Evolutionary conservation across 495 filamentous ascomycete species (phyloP), one percentile per base, ranked within the genome.

Genomic region (Cenococcum geophilum): DNA sequence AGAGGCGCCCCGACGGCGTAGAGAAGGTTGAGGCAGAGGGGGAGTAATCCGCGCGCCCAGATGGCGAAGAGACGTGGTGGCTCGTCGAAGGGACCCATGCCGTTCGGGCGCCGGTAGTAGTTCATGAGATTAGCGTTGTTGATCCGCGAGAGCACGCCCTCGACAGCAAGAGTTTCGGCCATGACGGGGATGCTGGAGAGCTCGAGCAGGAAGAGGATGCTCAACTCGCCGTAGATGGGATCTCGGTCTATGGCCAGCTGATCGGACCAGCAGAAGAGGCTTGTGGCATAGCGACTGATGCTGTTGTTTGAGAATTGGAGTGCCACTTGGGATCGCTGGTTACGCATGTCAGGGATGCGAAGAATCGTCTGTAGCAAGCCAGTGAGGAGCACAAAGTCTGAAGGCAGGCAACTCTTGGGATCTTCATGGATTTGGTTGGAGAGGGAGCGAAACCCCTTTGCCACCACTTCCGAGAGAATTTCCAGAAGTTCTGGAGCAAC

Each of bases 251-350:
- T 67, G 16, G 73, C 73, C 47, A 93, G 79, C 62, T 85, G 84
- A 72, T 97, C 89, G 16, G 93, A 84, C 95, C 95, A 99, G 5
- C 89, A 95, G 73, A 95, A 97, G 53, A 99, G 79, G 12, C 88
- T 89, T 16, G 86, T 86, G 0, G 91, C 91, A 54, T 88, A 86
- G 62, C 92, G 86, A n/a, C 85, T 80, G 2, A 86, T 84, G 57
- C 79, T 77, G 57, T 81, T 78, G 37, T 84, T 78, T 12, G 79
- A 71, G 58, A 93, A 82, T 69, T 87, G 80, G 42, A 82, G 72
- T 23, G 79, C 74, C 68, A 88, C 77, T 66, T 84, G 82, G 49
- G 81, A 81, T 65, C 85, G 77, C 63, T 79, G 82, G 55, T 80
- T 75, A 25, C 79, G 77, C 63, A 89, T 80, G 20, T 82, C 81